Evolutionary conservation across 306 rosid species (phyloP), one percentile per base, ranked within the genome.

Genomic region (Macrotyloma uniflorum): DNA sequence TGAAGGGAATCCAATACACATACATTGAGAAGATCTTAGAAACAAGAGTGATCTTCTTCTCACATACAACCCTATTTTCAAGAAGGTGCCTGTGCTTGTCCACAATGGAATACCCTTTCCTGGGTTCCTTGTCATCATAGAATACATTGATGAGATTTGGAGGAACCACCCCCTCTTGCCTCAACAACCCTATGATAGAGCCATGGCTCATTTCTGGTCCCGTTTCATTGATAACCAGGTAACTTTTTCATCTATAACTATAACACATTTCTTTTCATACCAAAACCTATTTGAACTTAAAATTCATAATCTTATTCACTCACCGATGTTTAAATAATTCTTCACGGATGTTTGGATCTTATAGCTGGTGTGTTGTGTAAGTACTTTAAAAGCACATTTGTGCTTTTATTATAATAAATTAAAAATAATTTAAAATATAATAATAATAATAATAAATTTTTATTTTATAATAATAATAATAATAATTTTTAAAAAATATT

Each of bases 121-220:
- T 11, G 93, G 85, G 73, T 86, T 90, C 0, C 89, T 89, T 75
- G 72, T 89, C 62, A 89, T 87, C 50, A 75, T 90, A 46, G 87
- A 87, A 43, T 87, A 90, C 86, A 78, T 87, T 3, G 90, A 87
- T 51, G 94, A 90, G 54, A 80, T 75, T 0, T 90, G 94, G 91
- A 59, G 15, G 36, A 42, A 50, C 22, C 50, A 83, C 16, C 59
- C 76, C 18, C 18, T 83, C 19, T 78, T 83, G 23, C 86, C 86
- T 23, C 72, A 50, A 36, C 51, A 83, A 0, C 77, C 80, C 0
- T 73, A 83, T 57, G 28, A 78, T 0, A 83, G 50, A 58, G 76
- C 80, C 32, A 47, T 78, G 53, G 86, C 83, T 72, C 40, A 77
- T 0, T 83, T 83, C 4, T 83, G 86, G 86, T 18, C 80, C 0